These are phyloP conservation scores for Monosporozyma aquatica DNA, from an alignment of 805 yeast genomes.

Conservation along the genomic window DNA sequence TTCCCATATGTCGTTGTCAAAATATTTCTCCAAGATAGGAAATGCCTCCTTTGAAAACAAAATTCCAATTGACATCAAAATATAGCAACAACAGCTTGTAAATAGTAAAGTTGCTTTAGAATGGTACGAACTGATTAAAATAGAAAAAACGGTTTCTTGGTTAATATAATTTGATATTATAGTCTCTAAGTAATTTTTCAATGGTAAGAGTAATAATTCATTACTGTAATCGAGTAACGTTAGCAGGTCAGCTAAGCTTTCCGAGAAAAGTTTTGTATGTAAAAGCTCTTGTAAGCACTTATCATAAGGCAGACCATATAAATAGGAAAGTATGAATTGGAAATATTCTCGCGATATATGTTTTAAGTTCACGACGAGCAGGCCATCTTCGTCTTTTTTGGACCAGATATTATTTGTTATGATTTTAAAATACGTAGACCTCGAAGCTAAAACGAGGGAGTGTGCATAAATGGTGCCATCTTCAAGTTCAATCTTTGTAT, in stretches of 20 bases:
- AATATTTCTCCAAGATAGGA: conserved; percentile 27
- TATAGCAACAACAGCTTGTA: conserved; percentile 56
- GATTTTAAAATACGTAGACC: conserved; percentile 59
- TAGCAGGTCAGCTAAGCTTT: conserved; percentile 31
- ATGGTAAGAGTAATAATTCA: conserved; percentile 48
- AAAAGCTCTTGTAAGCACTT: conserved; percentile 17
- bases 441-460: conserved; percentile 41
- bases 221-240: conserved; percentile 56
- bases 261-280: conserved; percentile 5
- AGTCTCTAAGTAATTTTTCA: conserved; percentile 54
- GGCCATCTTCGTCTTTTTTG: conserved; percentile 4
- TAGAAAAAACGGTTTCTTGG: conserved; percentile 49
- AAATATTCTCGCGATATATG: conserved; percentile 36
- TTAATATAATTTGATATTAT: conserved; percentile 46
- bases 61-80: conserved; percentile 55
- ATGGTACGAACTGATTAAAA: conserved; percentile 46
- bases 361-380: conserved; percentile 32
- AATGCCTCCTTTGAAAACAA: conserved; percentile 43
- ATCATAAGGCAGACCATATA: conserved; percentile 41
- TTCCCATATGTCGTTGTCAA: conserved; percentile 19
- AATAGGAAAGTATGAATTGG: conserved; percentile 39
- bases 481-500: conserved; percentile 38
- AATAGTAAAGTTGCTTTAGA: conserved; percentile 47
- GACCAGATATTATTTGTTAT: conserved; percentile 50
- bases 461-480: conserved; percentile 41